Evolutionary conservation across 1,284 basidiomycete genomes (phyloP), one percentile per base, ranked within the genome.

Genomic region (Malassezia psittaci): DNA sequence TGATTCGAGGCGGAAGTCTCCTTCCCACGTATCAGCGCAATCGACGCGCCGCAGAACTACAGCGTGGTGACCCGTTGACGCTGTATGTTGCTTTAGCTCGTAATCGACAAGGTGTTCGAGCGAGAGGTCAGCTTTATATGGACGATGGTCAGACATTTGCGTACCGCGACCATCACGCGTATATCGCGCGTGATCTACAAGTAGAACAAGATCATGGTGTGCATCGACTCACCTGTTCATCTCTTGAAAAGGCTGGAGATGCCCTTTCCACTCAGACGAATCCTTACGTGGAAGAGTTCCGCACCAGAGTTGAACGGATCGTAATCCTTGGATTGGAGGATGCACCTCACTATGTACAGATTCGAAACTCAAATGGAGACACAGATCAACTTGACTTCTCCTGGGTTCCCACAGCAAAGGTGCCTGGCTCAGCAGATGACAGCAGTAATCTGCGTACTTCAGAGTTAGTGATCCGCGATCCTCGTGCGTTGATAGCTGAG

Each of bases 41-140:
- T 1, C 81, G 93, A 38, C 82, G 91, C 5, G 82, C 91, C 1
- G 88, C 90, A 0, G 80, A 85, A 0, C 79, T 94, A 39, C 93
- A 93, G 85, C 87, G 85, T 78, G 77, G 80, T 52, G 94, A 99
- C 74, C 94, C 94, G 0, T 88, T 94, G 79, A 96, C 91, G 0
- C 81, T 99, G 37, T 83, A 86, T 55, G 79, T 96, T 21, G 88
- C 90, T 0, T 78, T 94, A 18, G 81, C 82, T 76, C 82, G 83
- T 53, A 36, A 50, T 15, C 48, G 36, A 13, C 55, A 55, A 8
- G 40, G 33, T 37, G 11, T 55, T 54, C 48, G 53, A 41, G 34
- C 63, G 3, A 90, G 91, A 0, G 93, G 93, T 35, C 86, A 90
- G 72, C 79, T 99, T 37, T 99, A 98, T 77, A 81, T 94, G 52